Evolutionary conservation across 495 filamentous ascomycete genomes (phyloP), one percentile per base, ranked within the genome.

Genomic region (Schizothecium vesticola): DNA sequence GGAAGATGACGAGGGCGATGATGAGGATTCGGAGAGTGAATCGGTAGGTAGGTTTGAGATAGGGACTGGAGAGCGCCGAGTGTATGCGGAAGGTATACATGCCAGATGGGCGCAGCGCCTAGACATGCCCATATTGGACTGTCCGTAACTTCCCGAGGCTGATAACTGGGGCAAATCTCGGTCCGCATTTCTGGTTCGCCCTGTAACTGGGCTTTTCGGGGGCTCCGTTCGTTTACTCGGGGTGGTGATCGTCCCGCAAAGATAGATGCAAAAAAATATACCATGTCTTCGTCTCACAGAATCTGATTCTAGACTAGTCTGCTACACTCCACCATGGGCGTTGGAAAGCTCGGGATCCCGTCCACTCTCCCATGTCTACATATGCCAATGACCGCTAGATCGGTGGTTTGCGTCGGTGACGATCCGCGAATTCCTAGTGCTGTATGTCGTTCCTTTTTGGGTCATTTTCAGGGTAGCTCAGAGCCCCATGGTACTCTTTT

Each of bases 311-410:
- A 4, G 1, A 2, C 13, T 1, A 43, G 33, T 43, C 29, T 63
- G n/a, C 31, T 10, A 63, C 58, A 59, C 28, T 28, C 58, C 24
- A 59, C 58, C 29, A 24, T 65, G 56, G 43, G 63, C 51, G 13
- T 65, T 73, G 70, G 81, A 82, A 70, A 76, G 76, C 70, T 77
- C 79, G 80, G 80, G 77, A 79, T 80, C 80, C 81, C 80, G 81
- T 83, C 79, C 79, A 81, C 79, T 83, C 81, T 78, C 78, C 79
- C 81, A 74, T 81, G n/a, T n/a, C n/a, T n/a, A 78, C 76, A 77
- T 72, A 79, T 77, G 74, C 75, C 67, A 68, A n/a, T 19, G 19
- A 51, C 43, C 43, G 43, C 43, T 51, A 16, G 36, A 51, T 51
- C 16, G 81, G 80, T 80, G 81, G 74, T 77, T 76, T 75, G 77